These are phyloP conservation scores for Graphilbum fragrans DNA, from an alignment of 2,329 filamentous ascomycete species.

Conservation along the genomic window DNA sequence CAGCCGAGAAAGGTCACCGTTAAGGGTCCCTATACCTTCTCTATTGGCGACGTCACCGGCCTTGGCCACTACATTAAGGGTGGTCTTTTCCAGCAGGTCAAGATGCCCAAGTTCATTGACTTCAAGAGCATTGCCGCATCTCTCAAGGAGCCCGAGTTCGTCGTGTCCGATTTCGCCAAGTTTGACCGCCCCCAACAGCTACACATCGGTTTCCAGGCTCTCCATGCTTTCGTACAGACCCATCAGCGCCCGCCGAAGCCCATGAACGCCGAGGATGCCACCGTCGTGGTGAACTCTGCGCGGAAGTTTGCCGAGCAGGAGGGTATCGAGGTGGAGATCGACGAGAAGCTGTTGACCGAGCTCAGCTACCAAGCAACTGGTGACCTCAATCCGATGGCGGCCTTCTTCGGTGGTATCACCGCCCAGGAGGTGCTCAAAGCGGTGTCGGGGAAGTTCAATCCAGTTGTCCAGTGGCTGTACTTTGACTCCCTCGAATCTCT, in stretches of 20 bases:
- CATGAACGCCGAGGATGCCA: slow-evolving; percentile 74
- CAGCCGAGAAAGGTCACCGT: slow-evolving; percentile 85
- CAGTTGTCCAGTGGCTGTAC: slow-evolving; percentile 93
- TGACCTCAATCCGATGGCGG: slow-evolving; percentile 83
- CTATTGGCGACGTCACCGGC: slow-evolving; percentile 82
- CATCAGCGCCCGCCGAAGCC: slow-evolving; percentile 69
- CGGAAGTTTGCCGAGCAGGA: slow-evolving; percentile 63
- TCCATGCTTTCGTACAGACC: slow-evolving; percentile 71
- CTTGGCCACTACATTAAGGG: slow-evolving; percentile 80
- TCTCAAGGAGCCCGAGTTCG: slow-evolving; percentile 74
- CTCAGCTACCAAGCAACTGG: slow-evolving; percentile 89
- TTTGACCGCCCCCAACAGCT: slow-evolving; percentile 90
- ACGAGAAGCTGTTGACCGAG: slow-evolving; percentile 87
- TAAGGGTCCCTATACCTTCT: slow-evolving; percentile 94
- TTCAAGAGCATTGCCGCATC: slow-evolving; percentile 74
- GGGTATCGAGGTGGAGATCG: slow-evolving; percentile 69
- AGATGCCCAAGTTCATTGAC: slow-evolving; percentile 90
- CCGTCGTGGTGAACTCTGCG: slow-evolving; percentile 62
- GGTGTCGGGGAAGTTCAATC: slow-evolving; percentile 93
- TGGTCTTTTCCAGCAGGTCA: slow-evolving; percentile 88
- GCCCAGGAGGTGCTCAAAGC: slow-evolving; percentile 95
- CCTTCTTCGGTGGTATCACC: slow-evolving; percentile 85
- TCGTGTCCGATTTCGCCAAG: slow-evolving; percentile 94
- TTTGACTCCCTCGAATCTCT: slow-evolving; percentile 97
- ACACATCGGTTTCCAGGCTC: slow-evolving; percentile 82